Evolutionary conservation across 2,329 filamentous ascomycete genomes (phyloP).

Genomic region (Pseudogymnoascus sp.): DNA sequence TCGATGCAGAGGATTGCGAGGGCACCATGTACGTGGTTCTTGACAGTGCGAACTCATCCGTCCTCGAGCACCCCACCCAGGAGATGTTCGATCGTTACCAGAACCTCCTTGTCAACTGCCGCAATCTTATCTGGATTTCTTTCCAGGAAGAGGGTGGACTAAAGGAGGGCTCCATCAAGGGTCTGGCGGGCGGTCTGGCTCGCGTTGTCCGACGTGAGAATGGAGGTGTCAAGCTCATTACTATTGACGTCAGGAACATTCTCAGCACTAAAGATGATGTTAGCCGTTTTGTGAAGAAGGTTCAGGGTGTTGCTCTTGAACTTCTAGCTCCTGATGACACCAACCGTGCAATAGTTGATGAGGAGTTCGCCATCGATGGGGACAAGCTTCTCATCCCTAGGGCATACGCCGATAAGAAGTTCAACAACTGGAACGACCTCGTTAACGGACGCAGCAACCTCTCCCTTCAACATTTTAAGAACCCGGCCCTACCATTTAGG

Average conservation of each 20-base stretch:
- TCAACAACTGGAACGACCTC: neutral
- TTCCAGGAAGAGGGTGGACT: neutral
- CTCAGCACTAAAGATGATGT: neutral
- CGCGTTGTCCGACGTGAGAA: slow-evolving; percentile 11
- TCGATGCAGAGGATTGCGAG: neutral
- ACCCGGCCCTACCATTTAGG: neutral
- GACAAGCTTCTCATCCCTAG: neutral
- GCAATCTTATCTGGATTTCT: neutral
- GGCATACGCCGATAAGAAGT: neutral
- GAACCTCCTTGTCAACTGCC: neutral
- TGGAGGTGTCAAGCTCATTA: slow-evolving; percentile 11
- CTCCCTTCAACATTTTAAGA: neutral
- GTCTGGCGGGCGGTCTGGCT: slow-evolving; percentile 8
- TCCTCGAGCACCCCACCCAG: neutral
- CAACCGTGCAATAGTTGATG: neutral
- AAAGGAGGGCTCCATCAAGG: neutral
- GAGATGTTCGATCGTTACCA: neutral
- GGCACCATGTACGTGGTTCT: neutral
- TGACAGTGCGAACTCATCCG: neutral
- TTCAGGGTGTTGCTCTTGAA: neutral
- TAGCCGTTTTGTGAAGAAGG: neutral
- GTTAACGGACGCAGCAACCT: neutral
- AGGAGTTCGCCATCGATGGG: neutral
- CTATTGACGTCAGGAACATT: slow-evolving; percentile 9
- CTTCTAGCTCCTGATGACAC: neutral